phyloP scores from a whole-genome alignment of 208 protist genomes.

The Strigomonas culicis region DNA sequence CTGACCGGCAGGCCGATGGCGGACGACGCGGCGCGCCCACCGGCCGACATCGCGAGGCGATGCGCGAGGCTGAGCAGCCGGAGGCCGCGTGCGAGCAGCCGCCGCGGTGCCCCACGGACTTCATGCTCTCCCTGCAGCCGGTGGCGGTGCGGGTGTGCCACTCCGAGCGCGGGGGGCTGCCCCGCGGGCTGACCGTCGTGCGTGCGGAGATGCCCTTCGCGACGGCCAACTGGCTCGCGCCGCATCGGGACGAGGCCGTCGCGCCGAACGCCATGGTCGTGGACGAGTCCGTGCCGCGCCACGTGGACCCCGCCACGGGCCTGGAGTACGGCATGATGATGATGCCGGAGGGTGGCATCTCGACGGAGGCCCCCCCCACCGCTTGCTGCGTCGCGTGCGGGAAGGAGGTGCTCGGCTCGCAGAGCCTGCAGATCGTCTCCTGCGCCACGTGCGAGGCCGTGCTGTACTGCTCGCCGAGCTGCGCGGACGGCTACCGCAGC shows the following conservation, averaged over 20 bases:
- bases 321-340: constrained; percentile 6
- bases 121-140: constrained; percentile 21
- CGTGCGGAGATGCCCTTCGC: constrained; percentile 26
- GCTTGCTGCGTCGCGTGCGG: constrained; percentile 16
- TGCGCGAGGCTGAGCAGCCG: background rate
- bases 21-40: constrained; percentile 9
- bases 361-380: background rate
- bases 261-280: background rate
- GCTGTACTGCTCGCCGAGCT: constrained; percentile 37
- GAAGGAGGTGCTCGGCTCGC: constrained; percentile 9
- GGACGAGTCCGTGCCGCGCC: background rate
- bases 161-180: constrained; percentile 35
- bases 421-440: background rate
- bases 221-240: constrained; percentile 15
- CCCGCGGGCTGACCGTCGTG: constrained; percentile 30
- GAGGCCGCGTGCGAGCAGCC: background rate
- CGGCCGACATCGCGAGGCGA: constrained; percentile 15
- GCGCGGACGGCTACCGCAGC: constrained; percentile 20
- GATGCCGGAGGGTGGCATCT: constrained; percentile 1
- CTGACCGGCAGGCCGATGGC: background rate
- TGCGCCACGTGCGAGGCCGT: constrained; percentile 29
- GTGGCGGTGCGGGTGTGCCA: constrained; percentile 41
- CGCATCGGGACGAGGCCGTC: background rate
- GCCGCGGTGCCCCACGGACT: constrained; percentile 20
- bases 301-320: constrained; percentile 11